Evolutionary conservation across 1,139 yeast genomes (phyloP), one percentile per base, ranked within the genome.

Genomic region (Scheffersomyces stambukii): DNA sequence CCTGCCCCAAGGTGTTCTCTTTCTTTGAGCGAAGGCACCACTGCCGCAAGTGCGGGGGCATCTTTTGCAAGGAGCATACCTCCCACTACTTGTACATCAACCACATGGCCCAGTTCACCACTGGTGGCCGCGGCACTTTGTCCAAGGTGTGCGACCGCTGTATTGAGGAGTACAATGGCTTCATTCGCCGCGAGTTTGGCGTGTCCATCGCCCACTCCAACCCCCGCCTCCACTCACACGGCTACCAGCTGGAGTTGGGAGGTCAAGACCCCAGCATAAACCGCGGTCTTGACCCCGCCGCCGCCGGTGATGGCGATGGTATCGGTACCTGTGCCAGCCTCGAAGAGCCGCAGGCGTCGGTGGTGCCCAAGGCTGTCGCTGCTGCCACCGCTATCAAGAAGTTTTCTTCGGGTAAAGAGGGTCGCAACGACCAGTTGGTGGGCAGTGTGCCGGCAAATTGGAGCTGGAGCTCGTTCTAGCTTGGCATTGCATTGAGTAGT

Each of bases 11-110:
- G 54, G 52, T 70, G 33, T 75, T 83, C 54, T 76, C 83, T 28
- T 77, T 82, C 47, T 75, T 85, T 54, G 95, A 88, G 45, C 72
- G 97, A 39, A 76, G 93, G 35, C 97, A 89, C 51, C 97, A 89
- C 57, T 89, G 97, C 52, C 73, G 97, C 29, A 81, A 84, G 48
- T 89, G 97, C 60, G 97, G 97, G 12, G 94, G 86, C 17, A 74
- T 89, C 9, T 89, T 81, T 50, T 89, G 97, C 57, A 79, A 80
- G 29, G 81, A 77, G 34, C 78, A 77, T 41, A 63, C 78, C 6
- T 60, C 66, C 17, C 78, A 75, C 45, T 71, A 52, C 39, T 52
- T 74, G 20, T 74, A 74, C 46, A 69, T 89, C 37, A 89, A 86
- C 47, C 67, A 69, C 29, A 59, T 75, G 43, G 91, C 94, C 16